Conservation (phyloP, 805 yeast species). For the Saturnispora mendoncae region DNA sequence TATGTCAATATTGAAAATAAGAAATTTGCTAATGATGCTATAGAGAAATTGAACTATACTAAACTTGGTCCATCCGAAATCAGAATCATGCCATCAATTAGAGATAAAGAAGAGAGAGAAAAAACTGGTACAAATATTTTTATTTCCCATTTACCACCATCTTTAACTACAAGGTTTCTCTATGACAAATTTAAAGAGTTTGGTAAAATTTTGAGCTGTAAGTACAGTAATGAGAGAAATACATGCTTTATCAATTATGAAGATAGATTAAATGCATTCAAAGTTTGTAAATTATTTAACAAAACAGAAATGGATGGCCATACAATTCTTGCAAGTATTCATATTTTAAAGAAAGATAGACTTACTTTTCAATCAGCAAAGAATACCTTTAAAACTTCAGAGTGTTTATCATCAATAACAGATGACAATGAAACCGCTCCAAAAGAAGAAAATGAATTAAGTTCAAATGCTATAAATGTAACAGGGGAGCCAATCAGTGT, state of each 20-base stretch:
- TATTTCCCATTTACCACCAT: constrained; percentile 36
- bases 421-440: neutral
- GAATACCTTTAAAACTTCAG: too few relatives aligned
- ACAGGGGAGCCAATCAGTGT: constrained; percentile 3
- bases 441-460: neutral
- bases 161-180: constrained; percentile 25
- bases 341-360: constrained; percentile 24
- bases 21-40: constrained; percentile 46
- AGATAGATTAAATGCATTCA: constrained; percentile 27
- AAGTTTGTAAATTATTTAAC: constrained; percentile 28
- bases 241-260: constrained; percentile 36
- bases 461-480: too few relatives aligned
- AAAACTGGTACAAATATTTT: constrained; percentile 43
- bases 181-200: constrained; percentile 23
- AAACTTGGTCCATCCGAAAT: constrained; percentile 34
- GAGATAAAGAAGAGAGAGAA: constrained; percentile 34
- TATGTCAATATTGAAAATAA: constrained; percentile 51
- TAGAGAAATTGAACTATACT: constrained; percentile 48
- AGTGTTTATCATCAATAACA: too few relatives aligned
- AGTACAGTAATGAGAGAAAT: constrained; percentile 19
- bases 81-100: constrained; percentile 47
- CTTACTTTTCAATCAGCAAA: constrained; percentile 12
- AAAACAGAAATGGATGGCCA: constrained; percentile 19
- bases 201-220: constrained; percentile 27
- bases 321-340: constrained; percentile 23